Evolutionary conservation across 805 yeast genomes (phyloP).

Genomic region (Cyberlindnera misumaiensis): DNA sequence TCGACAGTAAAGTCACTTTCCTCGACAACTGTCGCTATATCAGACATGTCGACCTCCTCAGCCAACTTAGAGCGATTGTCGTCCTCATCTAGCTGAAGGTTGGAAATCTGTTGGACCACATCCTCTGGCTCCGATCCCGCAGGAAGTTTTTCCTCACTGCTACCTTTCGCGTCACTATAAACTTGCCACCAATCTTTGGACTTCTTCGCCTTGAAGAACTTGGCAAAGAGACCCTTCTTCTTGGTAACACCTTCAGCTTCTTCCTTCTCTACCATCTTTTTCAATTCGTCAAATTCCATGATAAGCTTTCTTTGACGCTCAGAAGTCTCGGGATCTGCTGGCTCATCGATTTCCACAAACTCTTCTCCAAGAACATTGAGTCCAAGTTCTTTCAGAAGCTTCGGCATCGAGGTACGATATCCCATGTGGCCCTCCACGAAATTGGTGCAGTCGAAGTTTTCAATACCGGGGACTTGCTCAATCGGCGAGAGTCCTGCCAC

Average conservation of each 20-base stretch:
- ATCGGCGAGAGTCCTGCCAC: constrained; percentile 87
- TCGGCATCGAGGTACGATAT: constrained; percentile 92
- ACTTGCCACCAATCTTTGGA: constrained; percentile 52
- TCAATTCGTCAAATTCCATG: constrained; percentile 80
- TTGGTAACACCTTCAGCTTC: constrained; percentile 25
- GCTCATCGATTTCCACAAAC: constrained; percentile 92
- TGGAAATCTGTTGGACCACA: constrained; percentile 1
- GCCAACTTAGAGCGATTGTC: neutral
- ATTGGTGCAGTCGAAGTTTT: constrained; percentile 83
- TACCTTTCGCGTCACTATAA: constrained; percentile 21
- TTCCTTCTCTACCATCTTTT: constrained; percentile 49
- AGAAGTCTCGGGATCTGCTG: constrained; percentile 72
- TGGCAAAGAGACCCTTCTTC: constrained; percentile 33
- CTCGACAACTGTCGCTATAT: neutral
- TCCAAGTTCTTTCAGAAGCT: constrained; percentile 56
- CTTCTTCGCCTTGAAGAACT: constrained; percentile 41
- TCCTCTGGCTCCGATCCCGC: neutral
- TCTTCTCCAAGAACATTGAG: constrained; percentile 86
- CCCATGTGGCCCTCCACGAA: constrained; percentile 93
- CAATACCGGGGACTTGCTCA: constrained; percentile 56
- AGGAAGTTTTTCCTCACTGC: constrained; percentile 7
- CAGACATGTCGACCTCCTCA: neutral
- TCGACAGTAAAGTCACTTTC: neutral
- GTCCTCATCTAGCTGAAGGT: neutral
- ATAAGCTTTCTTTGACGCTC: constrained; percentile 80